Evolutionary conservation across 768 basidiomycete species (phyloP).

Genomic region (Steccherinum ochraceum): DNA sequence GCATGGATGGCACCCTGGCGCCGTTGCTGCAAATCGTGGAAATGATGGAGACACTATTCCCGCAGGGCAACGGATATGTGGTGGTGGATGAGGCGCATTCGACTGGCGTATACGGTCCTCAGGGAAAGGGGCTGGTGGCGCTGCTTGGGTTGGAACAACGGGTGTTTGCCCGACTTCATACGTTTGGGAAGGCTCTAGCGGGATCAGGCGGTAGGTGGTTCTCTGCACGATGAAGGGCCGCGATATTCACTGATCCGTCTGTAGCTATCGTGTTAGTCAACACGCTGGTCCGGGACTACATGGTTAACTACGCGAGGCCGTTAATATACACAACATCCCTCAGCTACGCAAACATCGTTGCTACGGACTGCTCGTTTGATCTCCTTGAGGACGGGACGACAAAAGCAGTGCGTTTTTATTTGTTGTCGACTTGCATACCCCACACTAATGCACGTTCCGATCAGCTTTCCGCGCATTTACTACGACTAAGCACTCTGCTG

Average conservation of each 20-base stretch:
- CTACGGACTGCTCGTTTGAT: slow-evolving; percentile 75
- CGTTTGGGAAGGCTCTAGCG: slow-evolving; percentile 90
- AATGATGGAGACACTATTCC: slow-evolving; percentile 54
- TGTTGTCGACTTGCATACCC: neutral
- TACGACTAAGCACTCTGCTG: slow-evolving; percentile 34
- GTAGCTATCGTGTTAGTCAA: slow-evolving; percentile 74
- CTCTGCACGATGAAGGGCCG: neutral
- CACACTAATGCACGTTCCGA: slow-evolving; percentile 25
- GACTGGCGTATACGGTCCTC: slow-evolving; percentile 80
- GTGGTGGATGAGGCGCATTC: slow-evolving; percentile 93
- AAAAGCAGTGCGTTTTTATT: slow-evolving; percentile 37
- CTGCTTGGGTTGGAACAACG: slow-evolving; percentile 62
- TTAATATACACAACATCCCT: slow-evolving; percentile 90
- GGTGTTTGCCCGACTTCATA: slow-evolving; percentile 76
- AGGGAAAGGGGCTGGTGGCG: slow-evolving; percentile 70
- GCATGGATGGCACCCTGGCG: slow-evolving; percentile 92
- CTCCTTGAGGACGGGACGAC: slow-evolving; percentile 65
- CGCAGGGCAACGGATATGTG: slow-evolving; percentile 58
- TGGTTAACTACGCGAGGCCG: slow-evolving; percentile 88
- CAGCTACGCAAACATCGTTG: slow-evolving; percentile 68
- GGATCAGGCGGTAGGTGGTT: slow-evolving; percentile 70
- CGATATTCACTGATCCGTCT: slow-evolving; percentile 2
- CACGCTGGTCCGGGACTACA: slow-evolving; percentile 68
- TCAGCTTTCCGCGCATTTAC: slow-evolving; percentile 18
- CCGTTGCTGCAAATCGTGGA: slow-evolving; percentile 66